Conservation (phyloP, 495 filamentous ascomycete species). For the Aspergillus taichungensis region DNA sequence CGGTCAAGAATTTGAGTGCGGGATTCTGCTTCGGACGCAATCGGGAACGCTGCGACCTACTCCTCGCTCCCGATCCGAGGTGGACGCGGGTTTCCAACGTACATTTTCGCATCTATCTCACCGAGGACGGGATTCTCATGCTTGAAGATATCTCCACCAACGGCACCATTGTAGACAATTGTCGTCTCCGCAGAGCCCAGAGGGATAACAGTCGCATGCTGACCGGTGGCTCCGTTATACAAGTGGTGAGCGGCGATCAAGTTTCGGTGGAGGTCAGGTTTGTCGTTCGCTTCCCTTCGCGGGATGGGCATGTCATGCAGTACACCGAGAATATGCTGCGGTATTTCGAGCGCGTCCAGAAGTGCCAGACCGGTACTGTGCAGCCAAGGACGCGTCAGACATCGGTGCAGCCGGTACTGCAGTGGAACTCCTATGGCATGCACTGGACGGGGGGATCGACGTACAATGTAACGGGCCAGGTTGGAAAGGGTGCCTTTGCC, state of each 20-base stretch:
- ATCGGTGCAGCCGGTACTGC: constrained; percentile 21
- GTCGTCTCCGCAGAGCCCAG: constrained; percentile 45
- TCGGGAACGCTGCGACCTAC: constrained; percentile 58
- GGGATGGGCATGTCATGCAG: constrained; percentile 48
- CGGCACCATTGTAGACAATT: constrained; percentile 75
- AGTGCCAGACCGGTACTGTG: constrained; percentile 12
- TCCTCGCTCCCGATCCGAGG: constrained; percentile 45
- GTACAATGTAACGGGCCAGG: constrained; percentile 71
- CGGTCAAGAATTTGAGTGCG: constrained; percentile 48
- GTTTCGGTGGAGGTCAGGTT: constrained; percentile 55
- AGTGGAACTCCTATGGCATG: constrained; percentile 44
- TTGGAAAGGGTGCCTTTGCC: constrained; percentile 92
- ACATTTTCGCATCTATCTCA: constrained; percentile 88
- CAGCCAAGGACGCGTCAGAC: constrained; percentile 17
- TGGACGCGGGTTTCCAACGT: constrained; percentile 68
- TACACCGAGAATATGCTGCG: constrained; percentile 51
- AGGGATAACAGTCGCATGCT: constrained; percentile 53
- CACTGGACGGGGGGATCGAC: constrained; percentile 74
- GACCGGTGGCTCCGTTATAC: constrained; percentile 61
- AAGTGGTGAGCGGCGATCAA: constrained; percentile 48
- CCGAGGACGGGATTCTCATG: constrained; percentile 71
- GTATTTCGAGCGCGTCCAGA: constrained; percentile 40
- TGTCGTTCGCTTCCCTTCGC: constrained; percentile 72
- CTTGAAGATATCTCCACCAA: constrained; percentile 87
- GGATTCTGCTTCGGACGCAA: constrained; percentile 89